A percentile compares a stretch with the other conserved stretches of the same genome.
Evolutionary conservation across 371 early-diverging fungal genomes (phyloP).

Genomic region (Cokeromyces recurvatus): DNA sequence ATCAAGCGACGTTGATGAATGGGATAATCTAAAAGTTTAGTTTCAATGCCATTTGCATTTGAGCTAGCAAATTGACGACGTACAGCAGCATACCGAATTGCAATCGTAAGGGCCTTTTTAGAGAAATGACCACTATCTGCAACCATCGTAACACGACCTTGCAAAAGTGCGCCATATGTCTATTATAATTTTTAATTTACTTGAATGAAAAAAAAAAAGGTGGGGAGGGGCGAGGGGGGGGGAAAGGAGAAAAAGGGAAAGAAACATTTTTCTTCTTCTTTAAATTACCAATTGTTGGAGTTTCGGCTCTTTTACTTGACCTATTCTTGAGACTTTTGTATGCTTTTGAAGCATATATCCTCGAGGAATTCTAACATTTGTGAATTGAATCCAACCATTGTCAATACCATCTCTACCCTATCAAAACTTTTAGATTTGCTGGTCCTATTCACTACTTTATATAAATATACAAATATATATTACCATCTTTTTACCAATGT

Average conservation of each 20-base stretch:
- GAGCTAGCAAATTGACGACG: conserved; percentile 79
- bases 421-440: too few relatives aligned
- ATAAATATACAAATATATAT: too few relatives aligned
- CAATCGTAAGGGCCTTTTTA: conserved; percentile 89
- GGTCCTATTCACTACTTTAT: too few relatives aligned
- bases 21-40: conserved; percentile 76
- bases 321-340: conserved; percentile 82
- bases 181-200: background rate
- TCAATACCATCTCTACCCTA: conserved; percentile 75
- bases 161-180: conserved; percentile 81
- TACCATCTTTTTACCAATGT: conserved; percentile 69
- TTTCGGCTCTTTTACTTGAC: conserved; percentile 66
- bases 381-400: conserved; percentile 85
- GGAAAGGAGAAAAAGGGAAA: too few relatives aligned
- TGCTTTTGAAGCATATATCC: conserved; percentile 89
- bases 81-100: conserved; percentile 87
- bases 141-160: conserved; percentile 89
- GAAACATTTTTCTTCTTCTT: too few relatives aligned
- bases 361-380: conserved; percentile 75
- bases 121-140: conserved; percentile 83
- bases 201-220: too few relatives aligned
- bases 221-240: too few relatives aligned
- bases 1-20: conserved; percentile 91
- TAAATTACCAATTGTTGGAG: conserved; percentile 28
- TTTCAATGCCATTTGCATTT: conserved; percentile 6